Percentiles rank a stretch among this genome's conserved stretches.
These are phyloP conservation scores for Didymella segeticola DNA, from an alignment of 2,329 filamentous ascomycete genomes.

Conservation along the genomic window DNA sequence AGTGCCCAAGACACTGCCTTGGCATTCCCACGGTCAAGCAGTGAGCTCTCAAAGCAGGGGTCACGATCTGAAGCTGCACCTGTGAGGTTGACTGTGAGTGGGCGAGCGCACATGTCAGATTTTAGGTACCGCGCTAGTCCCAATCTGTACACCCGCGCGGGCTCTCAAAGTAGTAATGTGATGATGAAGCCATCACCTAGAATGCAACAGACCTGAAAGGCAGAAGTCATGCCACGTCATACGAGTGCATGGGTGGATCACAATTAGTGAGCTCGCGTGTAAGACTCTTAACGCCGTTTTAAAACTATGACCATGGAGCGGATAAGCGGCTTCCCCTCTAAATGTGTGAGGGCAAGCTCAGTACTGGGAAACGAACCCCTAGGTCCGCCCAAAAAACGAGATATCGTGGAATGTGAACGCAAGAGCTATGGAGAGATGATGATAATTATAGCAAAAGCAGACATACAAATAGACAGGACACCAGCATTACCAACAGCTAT, in stretches of 20 bases:
- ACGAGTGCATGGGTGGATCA: neutral
- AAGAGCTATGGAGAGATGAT: no score
- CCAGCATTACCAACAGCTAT: no score
- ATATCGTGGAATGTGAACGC: no score
- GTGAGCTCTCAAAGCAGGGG: neutral
- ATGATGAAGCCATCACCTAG: neutral
- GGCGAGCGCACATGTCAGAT: neutral
- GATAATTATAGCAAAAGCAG: no score
- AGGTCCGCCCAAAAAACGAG: no score
- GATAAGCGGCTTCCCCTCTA: no score
- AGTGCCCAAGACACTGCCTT: neutral
- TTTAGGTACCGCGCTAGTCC: slow-evolving; percentile 1
- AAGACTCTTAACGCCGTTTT: no score
- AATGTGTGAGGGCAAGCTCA: no score
- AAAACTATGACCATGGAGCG: no score
- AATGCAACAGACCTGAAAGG: neutral
- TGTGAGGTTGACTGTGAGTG: neutral
- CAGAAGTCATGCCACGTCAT: neutral
- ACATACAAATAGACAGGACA: no score
- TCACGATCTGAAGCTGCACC: neutral
- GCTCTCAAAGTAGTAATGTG: neutral
- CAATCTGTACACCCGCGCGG: slow-evolving; percentile 7
- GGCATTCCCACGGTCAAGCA: neutral
- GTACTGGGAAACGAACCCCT: no score
- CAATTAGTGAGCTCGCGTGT: neutral